These are phyloP conservation scores for Lactarius akahatsu DNA, from an alignment of 768 basidiomycete species.

Conservation along the genomic window DNA sequence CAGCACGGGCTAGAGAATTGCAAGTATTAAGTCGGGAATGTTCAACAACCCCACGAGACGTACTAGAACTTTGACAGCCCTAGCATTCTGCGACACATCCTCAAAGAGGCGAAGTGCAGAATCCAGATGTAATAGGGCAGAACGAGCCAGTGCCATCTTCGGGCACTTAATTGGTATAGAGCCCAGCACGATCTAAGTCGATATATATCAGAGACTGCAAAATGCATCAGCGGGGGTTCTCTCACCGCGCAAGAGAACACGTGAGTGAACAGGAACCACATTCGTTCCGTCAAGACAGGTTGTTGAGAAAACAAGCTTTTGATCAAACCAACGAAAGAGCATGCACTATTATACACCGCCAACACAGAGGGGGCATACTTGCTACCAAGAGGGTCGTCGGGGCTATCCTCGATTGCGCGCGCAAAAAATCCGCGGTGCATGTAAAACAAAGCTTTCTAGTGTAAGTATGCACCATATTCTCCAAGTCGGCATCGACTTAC, in stretches of 20 bases:
- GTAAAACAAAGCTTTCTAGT: slow-evolving; percentile 56
- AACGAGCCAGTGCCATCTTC: slow-evolving; percentile 61
- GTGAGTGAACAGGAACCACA: slow-evolving; percentile 74
- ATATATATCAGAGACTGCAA: not conserved
- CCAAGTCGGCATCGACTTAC: slow-evolving; percentile 39
- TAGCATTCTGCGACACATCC: slow-evolving; percentile 50
- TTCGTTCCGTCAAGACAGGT: slow-evolving; percentile 61
- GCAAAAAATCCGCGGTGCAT: slow-evolving; percentile 78
- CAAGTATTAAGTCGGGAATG: not conserved
- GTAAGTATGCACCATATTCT: slow-evolving; percentile 1
- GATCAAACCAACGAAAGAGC: slow-evolving; percentile 63
- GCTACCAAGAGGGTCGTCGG: slow-evolving; percentile 64
- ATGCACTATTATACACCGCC: slow-evolving; percentile 68
- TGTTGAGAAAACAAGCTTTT: slow-evolving; percentile 65
- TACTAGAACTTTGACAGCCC: slow-evolving; percentile 61
- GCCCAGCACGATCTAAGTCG: slow-evolving; percentile 60
- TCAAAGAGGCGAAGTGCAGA: slow-evolving; percentile 58
- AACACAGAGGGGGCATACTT: slow-evolving; percentile 67
- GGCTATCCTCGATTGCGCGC: slow-evolving; percentile 61
- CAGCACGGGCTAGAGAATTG: slow-evolving; percentile 52
- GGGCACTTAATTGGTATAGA: slow-evolving; percentile 63
- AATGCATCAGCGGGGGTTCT: slow-evolving; percentile 15
- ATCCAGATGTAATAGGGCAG: slow-evolving; percentile 67
- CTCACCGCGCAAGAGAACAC: slow-evolving; percentile 70
- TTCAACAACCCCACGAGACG: slow-evolving; percentile 30